Evolutionary conservation across 352 stramenopile species (phyloP).

Genomic region (Paralagenidium karlingii): DNA sequence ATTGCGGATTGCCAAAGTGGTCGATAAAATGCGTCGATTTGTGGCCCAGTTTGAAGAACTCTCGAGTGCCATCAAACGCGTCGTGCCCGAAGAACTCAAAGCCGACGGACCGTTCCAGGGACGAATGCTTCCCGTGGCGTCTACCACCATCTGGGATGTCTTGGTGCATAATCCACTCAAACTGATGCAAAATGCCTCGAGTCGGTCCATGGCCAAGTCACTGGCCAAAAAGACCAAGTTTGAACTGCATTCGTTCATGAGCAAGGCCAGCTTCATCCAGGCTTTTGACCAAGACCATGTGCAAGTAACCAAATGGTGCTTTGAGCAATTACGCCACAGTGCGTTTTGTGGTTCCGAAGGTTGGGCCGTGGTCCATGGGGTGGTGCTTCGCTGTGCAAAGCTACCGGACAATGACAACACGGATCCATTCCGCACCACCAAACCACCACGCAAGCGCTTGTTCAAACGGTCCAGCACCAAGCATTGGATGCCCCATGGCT

Average conservation of each 20-base stretch:
- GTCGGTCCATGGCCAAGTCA: conserved; percentile 26
- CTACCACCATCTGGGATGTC: conserved; percentile 37
- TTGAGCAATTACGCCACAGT: conserved; percentile 38
- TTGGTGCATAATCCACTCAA: conserved; percentile 50
- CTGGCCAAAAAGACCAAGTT: conserved; percentile 36
- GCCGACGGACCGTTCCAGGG: conserved; percentile 16
- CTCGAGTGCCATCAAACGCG: conserved; percentile 23
- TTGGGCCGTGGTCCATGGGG: conserved; percentile 63
- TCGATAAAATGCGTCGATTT: conserved; percentile 40
- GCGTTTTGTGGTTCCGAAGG: conserved; percentile 53
- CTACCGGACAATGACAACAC: too few species aligned
- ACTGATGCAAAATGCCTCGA: conserved; percentile 35
- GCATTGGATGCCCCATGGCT: conserved; percentile 60
- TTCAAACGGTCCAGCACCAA: too few species aligned
- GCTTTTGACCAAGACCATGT: conserved; percentile 59
- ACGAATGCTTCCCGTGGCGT: conserved; percentile 35
- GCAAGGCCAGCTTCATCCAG: conserved; percentile 48
- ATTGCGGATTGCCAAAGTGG: conserved; percentile 34
- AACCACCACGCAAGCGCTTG: too few species aligned
- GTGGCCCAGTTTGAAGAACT: conserved; percentile 40
- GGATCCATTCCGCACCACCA: too few species aligned
- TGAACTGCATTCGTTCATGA: conserved; percentile 38
- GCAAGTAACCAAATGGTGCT: conserved; percentile 28
- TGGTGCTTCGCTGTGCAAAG: conserved; percentile 13
- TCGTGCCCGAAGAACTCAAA: conserved; percentile 39